Base-by-base conservation (phyloP, 345 rosid genomes). In the Syzygium jambos region DNA sequence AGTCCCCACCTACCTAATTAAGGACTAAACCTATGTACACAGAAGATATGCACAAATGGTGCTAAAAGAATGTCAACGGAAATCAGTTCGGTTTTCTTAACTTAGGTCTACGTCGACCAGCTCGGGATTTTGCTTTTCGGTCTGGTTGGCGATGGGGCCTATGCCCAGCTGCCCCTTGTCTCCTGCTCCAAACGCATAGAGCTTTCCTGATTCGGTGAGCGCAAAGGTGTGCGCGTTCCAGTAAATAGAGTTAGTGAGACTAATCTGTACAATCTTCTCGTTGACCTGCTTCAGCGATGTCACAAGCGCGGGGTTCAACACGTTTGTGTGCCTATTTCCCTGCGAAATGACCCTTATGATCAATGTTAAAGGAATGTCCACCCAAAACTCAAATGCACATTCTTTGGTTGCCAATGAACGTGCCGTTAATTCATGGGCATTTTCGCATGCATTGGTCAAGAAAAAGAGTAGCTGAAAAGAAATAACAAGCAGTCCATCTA, bases 191-290 rank as follows among this genome's bases (percentile, higher is more conserved):
- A 98, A 96, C 2, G 99, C 98, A 21, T 93, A 98, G 4, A 98
- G 92, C 89, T 93, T 94, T 73, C 99, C 99, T 0, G 97, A 94
- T 90, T 96, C 98, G 0, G 97, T 93, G 86, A 96, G 95, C 7
- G 98, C 99, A 88, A 98, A 93, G 2, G 99, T 98, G 92, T 98
- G 99, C 14, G 99, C 96, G 51, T 91, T 94, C 98, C 96, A 96
- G 87, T 93, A 91, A 89, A 93, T 88, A 1, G 96, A 93, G 89
- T 98, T 98, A 77, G 99, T 98, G 16, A 93, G 94, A 93, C 99
- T 96, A 88, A 95, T 94, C 91, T 98, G 99, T 61, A 96, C 96
- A 86, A 98, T 93, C 78, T 93, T 90, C 89, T 98, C 98, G 2
- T 95, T 94, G 52, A 91, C 88, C 86, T 94, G 94, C 90, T 96